Percentiles rank a stretch among this genome's conserved stretches.
phyloP scores from a whole-genome alignment of 2,329 filamentous ascomycete species.

The Fusarium palustre region DNA sequence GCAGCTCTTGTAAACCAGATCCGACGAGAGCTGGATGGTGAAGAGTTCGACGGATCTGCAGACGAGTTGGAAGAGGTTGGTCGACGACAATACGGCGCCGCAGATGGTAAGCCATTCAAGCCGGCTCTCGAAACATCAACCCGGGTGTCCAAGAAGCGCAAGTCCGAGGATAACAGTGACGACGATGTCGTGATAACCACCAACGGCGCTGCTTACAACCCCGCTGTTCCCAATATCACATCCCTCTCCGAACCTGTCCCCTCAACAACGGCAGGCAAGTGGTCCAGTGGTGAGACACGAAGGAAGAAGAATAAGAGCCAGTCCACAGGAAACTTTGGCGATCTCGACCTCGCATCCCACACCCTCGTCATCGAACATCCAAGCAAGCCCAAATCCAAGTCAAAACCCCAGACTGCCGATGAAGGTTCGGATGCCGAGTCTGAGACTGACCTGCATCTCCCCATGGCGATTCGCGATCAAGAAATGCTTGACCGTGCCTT shows the following conservation, averaged over 20 bases:
- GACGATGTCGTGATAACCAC: conserved; percentile 48
- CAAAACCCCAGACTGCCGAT: conserved; percentile 43
- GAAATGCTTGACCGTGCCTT: conserved; percentile 86
- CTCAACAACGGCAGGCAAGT: conserved; percentile 53
- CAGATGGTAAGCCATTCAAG: conserved; percentile 51
- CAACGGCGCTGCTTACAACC: conserved; percentile 27
- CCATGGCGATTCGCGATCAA: conserved; percentile 69
- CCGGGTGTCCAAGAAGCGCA: conserved; percentile 48
- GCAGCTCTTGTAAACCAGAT: conserved; percentile 79
- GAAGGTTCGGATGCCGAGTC: conserved; percentile 53
- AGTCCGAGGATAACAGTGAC: conserved; percentile 45
- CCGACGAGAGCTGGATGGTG: conserved; percentile 76
- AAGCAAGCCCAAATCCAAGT: conserved; percentile 49
- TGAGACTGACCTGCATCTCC: conserved; percentile 64
- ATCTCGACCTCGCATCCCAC: conserved; percentile 57
- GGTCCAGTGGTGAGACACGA: conserved; percentile 55
- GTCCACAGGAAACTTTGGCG: conserved; percentile 47
- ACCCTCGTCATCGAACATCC: conserved; percentile 49
- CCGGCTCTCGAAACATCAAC: conserved; percentile 49
- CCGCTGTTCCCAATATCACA: conserved; percentile 38
- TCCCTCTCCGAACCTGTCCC: conserved; percentile 35
- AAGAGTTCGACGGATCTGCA: conserved; percentile 61
- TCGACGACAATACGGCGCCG: conserved; percentile 74
- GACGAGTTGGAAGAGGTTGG: conserved; percentile 72
- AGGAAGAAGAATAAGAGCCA: conserved; percentile 57